Conservation (phyloP, 495 filamentous ascomycete species). For the Monascus purpureus region DNA sequence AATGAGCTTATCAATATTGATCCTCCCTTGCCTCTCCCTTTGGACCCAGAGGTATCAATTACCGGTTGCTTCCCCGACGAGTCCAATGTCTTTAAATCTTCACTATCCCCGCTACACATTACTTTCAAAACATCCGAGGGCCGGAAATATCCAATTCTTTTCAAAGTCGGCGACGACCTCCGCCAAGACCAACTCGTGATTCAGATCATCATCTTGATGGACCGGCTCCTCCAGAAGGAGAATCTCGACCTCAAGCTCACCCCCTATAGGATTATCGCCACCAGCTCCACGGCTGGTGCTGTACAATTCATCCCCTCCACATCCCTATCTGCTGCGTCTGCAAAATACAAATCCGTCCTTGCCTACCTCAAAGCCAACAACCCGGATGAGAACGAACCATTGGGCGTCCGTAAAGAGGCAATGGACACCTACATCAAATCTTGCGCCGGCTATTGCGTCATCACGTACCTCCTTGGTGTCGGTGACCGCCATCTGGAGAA, state of each 20-base stretch:
- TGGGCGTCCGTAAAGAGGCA: slow-evolving; percentile 80
- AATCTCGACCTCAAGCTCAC: slow-evolving; percentile 93
- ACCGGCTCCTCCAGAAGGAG: slow-evolving; percentile 86
- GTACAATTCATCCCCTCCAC: slow-evolving; percentile 85
- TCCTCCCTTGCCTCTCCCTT: slow-evolving; percentile 73
- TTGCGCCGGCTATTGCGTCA: slow-evolving; percentile 95
- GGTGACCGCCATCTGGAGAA: slow-evolving; percentile 96
- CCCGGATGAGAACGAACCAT: slow-evolving; percentile 66
- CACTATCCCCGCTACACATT: slow-evolving; percentile 77
- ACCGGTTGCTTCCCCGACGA: slow-evolving; percentile 73
- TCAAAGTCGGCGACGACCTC: slow-evolving; percentile 95
- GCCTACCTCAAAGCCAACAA: slow-evolving; percentile 83
- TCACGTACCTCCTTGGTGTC: slow-evolving; percentile 96
- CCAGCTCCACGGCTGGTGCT: slow-evolving; percentile 73
- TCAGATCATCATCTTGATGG: slow-evolving; percentile 97
- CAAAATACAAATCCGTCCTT: slow-evolving; percentile 72
- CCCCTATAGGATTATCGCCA: slow-evolving; percentile 92
- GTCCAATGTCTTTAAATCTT: slow-evolving; percentile 88
- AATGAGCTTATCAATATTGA: slow-evolving; percentile 75
- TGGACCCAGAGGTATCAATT: slow-evolving; percentile 72
- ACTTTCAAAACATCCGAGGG: slow-evolving; percentile 72
- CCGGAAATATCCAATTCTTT: slow-evolving; percentile 75
- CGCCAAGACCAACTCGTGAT: slow-evolving; percentile 97
- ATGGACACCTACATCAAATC: slow-evolving; percentile 95
- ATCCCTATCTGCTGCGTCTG: slow-evolving; percentile 62